phyloP scores from a whole-genome alignment of 164 flowering plant genomes.

The Santalum album region DNA sequence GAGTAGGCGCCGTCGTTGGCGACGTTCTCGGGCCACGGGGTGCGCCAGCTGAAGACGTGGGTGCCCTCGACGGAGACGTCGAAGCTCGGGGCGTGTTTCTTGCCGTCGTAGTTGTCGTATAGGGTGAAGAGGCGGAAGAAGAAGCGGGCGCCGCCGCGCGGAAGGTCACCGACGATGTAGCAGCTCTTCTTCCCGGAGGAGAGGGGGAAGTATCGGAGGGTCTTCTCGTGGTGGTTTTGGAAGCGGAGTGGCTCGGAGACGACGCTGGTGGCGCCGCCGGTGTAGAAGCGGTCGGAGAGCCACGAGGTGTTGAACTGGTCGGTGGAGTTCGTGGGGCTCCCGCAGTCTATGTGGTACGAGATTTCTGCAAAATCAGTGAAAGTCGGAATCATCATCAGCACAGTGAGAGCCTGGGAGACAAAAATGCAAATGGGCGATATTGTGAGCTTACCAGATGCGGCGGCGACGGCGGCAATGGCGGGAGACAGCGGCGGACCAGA shows the following conservation, averaged over 20 bases:
- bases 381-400: conserved; percentile 6
- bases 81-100: conserved; percentile 70
- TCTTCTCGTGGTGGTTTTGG: conserved; percentile 48
- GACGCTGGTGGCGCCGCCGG: conserved; percentile 51
- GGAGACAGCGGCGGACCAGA: conserved; percentile 10
- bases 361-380: conserved; percentile 24
- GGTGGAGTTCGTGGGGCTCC: conserved; percentile 43
- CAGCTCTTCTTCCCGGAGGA: conserved; percentile 91
- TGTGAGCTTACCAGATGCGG: conserved; percentile 19
- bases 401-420: not conserved
- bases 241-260: conserved; percentile 84
- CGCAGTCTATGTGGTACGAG: conserved; percentile 70
- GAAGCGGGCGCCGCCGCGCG: conserved; percentile 55
- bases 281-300: conserved; percentile 72
- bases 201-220: conserved; percentile 79
- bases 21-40: conserved; percentile 69
- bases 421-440: not conserved
- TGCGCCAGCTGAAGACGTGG: conserved; percentile 73
- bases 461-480: conserved; percentile 4
- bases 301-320: conserved; percentile 59
- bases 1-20: conserved; percentile 75
- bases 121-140: conserved; percentile 76
- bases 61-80: conserved; percentile 88
- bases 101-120: conserved; percentile 90
- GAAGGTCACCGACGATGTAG: conserved; percentile 47